Percentiles rank a stretch among this genome's conserved stretches.
Conservation (phyloP, 106 monocot genomes). For the Allium sativum region DNA sequence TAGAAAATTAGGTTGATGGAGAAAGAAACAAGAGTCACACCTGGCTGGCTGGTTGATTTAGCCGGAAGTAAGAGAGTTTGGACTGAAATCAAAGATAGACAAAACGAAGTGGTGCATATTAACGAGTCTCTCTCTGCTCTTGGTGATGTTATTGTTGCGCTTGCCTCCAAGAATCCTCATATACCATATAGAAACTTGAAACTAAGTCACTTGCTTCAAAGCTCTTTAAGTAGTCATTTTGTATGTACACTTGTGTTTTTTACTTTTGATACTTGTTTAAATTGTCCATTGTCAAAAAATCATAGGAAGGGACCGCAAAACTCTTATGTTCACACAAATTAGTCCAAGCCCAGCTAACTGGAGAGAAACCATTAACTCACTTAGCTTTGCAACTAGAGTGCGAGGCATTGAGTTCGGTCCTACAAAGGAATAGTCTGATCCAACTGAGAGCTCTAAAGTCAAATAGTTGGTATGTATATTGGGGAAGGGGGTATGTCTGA, state of each 20-base stretch:
- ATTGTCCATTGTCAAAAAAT: too few species aligned
- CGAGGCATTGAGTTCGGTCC: conserved; percentile 75
- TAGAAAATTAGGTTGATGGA: conserved; percentile 43
- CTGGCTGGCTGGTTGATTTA: conserved; percentile 97
- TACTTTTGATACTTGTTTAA: too few species aligned
- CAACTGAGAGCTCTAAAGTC: conserved; percentile 62
- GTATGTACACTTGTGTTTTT: too few species aligned
- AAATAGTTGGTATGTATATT: conserved; percentile 90
- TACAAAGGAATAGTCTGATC: conserved; percentile 59
- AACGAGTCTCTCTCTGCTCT: conserved; percentile 82
- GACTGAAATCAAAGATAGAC: conserved; percentile 68
- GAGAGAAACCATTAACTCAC: conserved; percentile 75
- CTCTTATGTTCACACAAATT: conserved; percentile 91
- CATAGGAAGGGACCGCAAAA: conserved; percentile 96
- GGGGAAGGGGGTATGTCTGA: too few species aligned
- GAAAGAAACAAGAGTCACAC: conserved; percentile 56
- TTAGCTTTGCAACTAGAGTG: conserved; percentile 85
- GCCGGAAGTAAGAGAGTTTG: conserved; percentile 79
- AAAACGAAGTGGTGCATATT: conserved; percentile 84
- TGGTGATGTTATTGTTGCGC: conserved; percentile 82
- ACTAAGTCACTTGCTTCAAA: conserved; percentile 88
- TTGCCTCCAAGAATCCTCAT: conserved; percentile 84
- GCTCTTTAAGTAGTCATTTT: too few species aligned
- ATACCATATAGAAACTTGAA: conserved; percentile 98
- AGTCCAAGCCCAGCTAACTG: conserved; percentile 75